A percentile compares a stretch with the other conserved stretches of the same genome.
These are phyloP conservation scores for Eucalyptus viminalis DNA, from an alignment of 345 rosid species.

Conservation along the genomic window DNA sequence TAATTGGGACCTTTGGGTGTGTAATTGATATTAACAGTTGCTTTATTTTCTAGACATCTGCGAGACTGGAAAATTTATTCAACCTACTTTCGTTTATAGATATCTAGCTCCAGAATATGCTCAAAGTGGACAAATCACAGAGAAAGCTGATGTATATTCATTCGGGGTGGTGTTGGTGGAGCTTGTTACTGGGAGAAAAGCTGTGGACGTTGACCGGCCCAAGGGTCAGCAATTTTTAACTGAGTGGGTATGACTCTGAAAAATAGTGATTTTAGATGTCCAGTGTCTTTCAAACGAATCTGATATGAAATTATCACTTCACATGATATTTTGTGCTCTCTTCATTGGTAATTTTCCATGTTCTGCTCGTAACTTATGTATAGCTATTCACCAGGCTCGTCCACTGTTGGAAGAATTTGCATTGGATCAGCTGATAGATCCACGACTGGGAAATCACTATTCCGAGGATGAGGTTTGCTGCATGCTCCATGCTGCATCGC, in stretches of 20 bases:
- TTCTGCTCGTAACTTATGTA: background rate
- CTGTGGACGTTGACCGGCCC: conserved; percentile 81
- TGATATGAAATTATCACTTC: background rate
- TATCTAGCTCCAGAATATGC: conserved; percentile 99
- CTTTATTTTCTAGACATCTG: background rate
- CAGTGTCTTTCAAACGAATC: background rate
- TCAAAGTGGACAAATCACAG: conserved; percentile 96
- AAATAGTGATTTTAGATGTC: background rate
- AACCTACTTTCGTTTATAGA: conserved; percentile 22
- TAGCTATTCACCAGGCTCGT: conserved; percentile 49
- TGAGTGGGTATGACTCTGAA: conserved; percentile 67
- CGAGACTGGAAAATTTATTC: background rate
- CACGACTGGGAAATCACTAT: conserved; percentile 40
- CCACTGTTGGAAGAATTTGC: conserved; percentile 86
- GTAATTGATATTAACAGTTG: background rate
- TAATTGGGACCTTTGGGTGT: conserved; percentile 98
- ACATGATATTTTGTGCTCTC: background rate
- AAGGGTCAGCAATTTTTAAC: conserved; percentile 98
- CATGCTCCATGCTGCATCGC: conserved; percentile 94
- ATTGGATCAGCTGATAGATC: conserved; percentile 74
- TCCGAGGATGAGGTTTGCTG: conserved; percentile 79
- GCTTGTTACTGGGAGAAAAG: conserved; percentile 94
- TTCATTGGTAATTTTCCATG: background rate
- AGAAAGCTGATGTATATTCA: conserved; percentile 96
- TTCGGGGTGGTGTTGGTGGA: conserved; percentile 95